Evolutionary conservation across 1,139 yeast species (phyloP).

Genomic region (Diutina mesorugosa): DNA sequence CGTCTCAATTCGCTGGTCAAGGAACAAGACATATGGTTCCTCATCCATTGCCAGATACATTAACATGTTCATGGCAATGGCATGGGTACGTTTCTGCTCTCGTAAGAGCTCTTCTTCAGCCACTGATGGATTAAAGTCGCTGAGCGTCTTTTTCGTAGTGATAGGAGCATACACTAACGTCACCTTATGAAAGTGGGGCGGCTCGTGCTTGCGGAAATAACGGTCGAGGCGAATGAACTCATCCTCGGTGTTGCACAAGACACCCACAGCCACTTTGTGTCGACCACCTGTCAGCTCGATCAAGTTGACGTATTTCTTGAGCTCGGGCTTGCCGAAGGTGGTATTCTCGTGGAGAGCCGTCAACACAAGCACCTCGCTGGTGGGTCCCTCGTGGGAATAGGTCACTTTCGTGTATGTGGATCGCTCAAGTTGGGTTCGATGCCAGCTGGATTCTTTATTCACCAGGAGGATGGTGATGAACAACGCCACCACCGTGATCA

Average conservation of each 20-base stretch:
- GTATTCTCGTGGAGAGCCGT: not conserved
- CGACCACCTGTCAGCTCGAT: not conserved
- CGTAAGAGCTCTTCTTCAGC: not conserved
- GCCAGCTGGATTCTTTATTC: not conserved
- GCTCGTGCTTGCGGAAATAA: not conserved
- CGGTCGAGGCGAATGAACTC: not conserved
- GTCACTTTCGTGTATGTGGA: not conserved
- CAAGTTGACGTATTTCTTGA: not conserved
- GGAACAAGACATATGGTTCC: conserved; percentile 22
- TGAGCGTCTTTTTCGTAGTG: not conserved
- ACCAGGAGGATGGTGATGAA: not conserved
- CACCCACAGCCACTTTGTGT: not conserved
- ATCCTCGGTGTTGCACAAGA: not conserved
- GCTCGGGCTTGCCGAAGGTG: not conserved
- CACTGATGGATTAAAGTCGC: not conserved
- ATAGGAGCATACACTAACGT: not conserved
- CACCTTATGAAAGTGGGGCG: not conserved
- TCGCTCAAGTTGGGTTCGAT: not conserved
- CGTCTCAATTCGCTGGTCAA: conserved; percentile 30
- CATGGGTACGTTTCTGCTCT: not conserved
- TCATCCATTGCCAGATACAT: not conserved
- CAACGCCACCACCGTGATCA: not conserved
- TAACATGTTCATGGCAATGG: not conserved
- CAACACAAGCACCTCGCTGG: not conserved
- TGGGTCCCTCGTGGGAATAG: not conserved